Percentiles rank a stretch among this genome's conserved stretches.
Conservation (phyloP, 2,329 filamentous ascomycete genomes). For the Cladosporium sp. region DNA sequence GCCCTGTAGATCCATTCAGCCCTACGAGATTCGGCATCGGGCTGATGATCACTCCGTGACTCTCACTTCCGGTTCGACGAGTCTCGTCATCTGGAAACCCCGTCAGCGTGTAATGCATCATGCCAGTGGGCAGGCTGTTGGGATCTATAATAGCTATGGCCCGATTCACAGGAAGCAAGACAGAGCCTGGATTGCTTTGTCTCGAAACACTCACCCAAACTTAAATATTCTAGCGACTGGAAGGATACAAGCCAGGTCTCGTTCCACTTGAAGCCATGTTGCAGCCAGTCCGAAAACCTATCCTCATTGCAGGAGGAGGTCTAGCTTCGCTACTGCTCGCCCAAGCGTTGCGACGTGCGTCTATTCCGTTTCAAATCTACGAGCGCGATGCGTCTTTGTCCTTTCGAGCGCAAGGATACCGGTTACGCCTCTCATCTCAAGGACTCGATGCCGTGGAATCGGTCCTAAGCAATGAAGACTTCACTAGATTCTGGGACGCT, state of each 20-base stretch:
- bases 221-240: neutral
- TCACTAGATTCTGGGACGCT: constrained; percentile 53
- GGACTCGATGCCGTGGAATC: constrained; percentile 59
- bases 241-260: neutral
- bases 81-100: neutral
- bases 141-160: neutral
- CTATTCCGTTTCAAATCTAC: constrained; percentile 38
- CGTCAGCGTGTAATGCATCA: neutral
- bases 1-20: neutral
- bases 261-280: constrained; percentile 5
- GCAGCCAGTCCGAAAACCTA: constrained; percentile 30
- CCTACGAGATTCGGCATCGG: neutral
- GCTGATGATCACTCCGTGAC: neutral
- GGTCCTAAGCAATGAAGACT: constrained; percentile 44
- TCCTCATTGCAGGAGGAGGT: constrained; percentile 40
- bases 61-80: neutral
- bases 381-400: constrained; percentile 45
- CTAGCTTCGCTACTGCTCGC: constrained; percentile 38
- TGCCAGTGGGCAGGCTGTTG: neutral
- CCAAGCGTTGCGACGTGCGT: constrained; percentile 32
- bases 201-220: neutral
- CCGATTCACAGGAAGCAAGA: neutral
- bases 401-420: constrained; percentile 61
- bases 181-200: neutral
- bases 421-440: constrained; percentile 54